Evolutionary conservation across 192 early-diverging fungal species (phyloP), one percentile per base, ranked within the genome.

Genomic region (Fimicolochytrium jonesii): DNA sequence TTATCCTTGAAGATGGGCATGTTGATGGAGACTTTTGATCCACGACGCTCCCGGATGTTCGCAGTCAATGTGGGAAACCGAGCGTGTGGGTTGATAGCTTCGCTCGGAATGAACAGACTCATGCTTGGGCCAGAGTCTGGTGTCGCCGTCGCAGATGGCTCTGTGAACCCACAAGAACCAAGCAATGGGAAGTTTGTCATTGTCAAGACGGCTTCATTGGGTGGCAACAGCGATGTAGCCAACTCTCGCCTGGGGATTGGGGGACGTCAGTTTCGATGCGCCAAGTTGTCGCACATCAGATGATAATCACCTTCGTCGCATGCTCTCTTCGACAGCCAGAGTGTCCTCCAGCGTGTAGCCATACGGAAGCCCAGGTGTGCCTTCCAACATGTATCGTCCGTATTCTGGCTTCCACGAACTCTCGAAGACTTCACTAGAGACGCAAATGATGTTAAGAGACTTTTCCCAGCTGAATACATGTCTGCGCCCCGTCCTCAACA

Each of bases 361-460:
- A 72, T 97, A 98, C 0, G 96, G 96, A 15, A 77, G 68, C 4
- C 91, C 92, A 7, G 96, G 96, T 0, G 95, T 96, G 39, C 88
- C 89, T 77, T 98, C 95, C 62, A 96, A 74, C 96, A 99, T 99
- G 77, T 88, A 99, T 28, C 92, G 80, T 17, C 91, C 96, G 72
- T 93, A 99, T 70, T 99, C 96, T 32, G 94, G 94, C 64, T 90
- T 83, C 94, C 95, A 99, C 25, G 91, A 86, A 13, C 88, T 84
- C 68, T 88, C 80, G 51, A 84, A 70, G 6, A 66, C 41, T 25
- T 68, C 36, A 23, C 86, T 86, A 53, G 18, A 37, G 35, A 53
- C 31, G 52, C 35, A 66, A 41, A 41, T n/a, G 9, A 41, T 41
- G 37, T 41, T 41, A 41, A 44, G 56, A 55, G 32, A 37, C 9